phyloP scores from a whole-genome alignment of 1,139 yeast species.

The Citeromyces hawaiiensis region DNA sequence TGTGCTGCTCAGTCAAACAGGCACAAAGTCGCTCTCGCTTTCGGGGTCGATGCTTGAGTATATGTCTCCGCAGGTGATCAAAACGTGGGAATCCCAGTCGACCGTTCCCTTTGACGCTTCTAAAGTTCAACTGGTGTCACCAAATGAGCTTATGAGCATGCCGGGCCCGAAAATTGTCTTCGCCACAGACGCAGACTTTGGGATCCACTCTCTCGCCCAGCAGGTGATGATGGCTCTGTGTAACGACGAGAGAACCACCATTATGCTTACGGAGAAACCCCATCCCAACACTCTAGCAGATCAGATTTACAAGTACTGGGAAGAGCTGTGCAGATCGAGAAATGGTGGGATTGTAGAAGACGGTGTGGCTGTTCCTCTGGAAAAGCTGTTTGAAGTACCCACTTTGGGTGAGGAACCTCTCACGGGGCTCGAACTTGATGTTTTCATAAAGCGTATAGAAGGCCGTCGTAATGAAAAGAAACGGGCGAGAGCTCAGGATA shows the following conservation, averaged over 20 bases:
- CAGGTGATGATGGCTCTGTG: slow-evolving; percentile 47
- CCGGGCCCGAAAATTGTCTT: slow-evolving; percentile 75
- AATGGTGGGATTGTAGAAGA: slow-evolving; percentile 32
- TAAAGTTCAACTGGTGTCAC: slow-evolving; percentile 43
- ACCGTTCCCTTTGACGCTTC: slow-evolving; percentile 67
- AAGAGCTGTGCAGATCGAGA: slow-evolving; percentile 22
- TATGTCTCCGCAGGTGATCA: slow-evolving; percentile 76
- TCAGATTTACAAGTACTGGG: slow-evolving; percentile 48
- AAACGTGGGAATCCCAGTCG: slow-evolving; percentile 68
- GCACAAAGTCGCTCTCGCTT: slow-evolving; percentile 64
- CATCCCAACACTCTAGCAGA: slow-evolving; percentile 24
- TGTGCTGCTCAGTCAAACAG: slow-evolving; percentile 62
- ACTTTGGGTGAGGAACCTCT: slow-evolving; percentile 35
- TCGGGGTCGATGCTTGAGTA: slow-evolving; percentile 90
- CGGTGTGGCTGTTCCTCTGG: slow-evolving; percentile 44
- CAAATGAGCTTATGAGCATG: slow-evolving; percentile 40
- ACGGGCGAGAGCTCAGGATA: slow-evolving; percentile 11
- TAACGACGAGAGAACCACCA: slow-evolving; percentile 49
- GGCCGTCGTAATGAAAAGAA: slow-evolving; percentile 17
- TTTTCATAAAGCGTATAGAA: slow-evolving; percentile 31
- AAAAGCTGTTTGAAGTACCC: slow-evolving; percentile 21
- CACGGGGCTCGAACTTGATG: slow-evolving; percentile 32
- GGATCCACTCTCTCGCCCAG: slow-evolving; percentile 49
- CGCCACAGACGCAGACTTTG: slow-evolving; percentile 62
- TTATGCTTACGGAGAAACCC: slow-evolving; percentile 61